A percentile compares a stretch with the other conserved stretches of the same genome.
Conservation (phyloP, 495 filamentous ascomycete species). For the Aspergillus avenaceus region DNA sequence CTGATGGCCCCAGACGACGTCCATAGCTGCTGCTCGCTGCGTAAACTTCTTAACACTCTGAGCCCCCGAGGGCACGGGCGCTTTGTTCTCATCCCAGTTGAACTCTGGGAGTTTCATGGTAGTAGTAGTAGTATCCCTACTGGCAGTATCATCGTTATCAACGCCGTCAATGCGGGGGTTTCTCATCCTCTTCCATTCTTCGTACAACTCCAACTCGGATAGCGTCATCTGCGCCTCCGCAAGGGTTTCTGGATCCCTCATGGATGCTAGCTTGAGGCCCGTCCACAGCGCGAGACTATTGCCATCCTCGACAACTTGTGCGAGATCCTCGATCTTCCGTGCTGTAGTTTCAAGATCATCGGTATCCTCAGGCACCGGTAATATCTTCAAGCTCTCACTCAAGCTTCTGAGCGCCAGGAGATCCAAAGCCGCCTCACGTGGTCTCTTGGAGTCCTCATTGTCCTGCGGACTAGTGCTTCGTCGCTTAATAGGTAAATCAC, state of each 20-base stretch:
- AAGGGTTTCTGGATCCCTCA: slow-evolving; percentile 11
- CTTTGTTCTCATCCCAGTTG: slow-evolving; percentile 18
- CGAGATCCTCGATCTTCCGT: slow-evolving; percentile 18
- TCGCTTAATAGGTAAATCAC: background rate
- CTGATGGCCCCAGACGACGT: slow-evolving; percentile 21
- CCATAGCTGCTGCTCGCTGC: slow-evolving; percentile 27
- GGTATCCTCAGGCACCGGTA: slow-evolving; percentile 14
- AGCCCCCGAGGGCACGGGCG: slow-evolving; percentile 8
- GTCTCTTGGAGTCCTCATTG: background rate
- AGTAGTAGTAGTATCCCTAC: background rate
- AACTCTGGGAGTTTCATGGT: slow-evolving; percentile 11
- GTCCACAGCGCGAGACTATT: slow-evolving; percentile 19
- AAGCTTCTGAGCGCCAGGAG: background rate
- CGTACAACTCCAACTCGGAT: slow-evolving; percentile 15
- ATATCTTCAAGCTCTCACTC: slow-evolving; percentile 6
- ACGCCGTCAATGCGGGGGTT: background rate
- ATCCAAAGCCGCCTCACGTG: background rate
- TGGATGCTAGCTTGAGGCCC: slow-evolving; percentile 6
- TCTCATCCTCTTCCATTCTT: slow-evolving; percentile 17
- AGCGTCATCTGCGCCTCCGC: slow-evolving; percentile 19
- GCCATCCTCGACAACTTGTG: slow-evolving; percentile 13
- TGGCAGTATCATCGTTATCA: background rate
- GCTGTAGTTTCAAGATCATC: slow-evolving; percentile 24
- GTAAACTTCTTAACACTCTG: slow-evolving; percentile 18
- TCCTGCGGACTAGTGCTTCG: background rate